Evolutionary conservation across 257 asterid species (phyloP).

Genomic region (Solanum rostratum): DNA sequence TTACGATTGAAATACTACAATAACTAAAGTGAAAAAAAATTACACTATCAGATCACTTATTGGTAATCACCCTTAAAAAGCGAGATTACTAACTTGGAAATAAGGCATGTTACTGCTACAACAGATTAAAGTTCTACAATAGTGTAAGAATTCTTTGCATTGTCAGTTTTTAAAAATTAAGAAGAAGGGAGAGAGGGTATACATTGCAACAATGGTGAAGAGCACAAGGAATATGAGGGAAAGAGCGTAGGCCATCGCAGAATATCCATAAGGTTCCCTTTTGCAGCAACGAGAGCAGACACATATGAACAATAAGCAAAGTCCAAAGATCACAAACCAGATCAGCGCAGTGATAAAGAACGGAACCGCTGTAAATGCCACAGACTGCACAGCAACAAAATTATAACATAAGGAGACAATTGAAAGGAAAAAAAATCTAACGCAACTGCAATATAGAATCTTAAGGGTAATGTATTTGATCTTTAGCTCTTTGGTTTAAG

Average conservation of each 20-base stretch:
- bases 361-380: neutral
- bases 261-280: constrained; percentile 3
- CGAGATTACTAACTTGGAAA: neutral
- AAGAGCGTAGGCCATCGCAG: neutral
- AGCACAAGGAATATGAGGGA: constrained; percentile 2
- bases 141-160: neutral
- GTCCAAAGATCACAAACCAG: constrained; percentile 3
- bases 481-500: too few relatives aligned
- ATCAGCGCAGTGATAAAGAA: neutral
- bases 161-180: neutral
- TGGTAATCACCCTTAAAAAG: neutral
- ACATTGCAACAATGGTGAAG: neutral
- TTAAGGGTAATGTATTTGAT: too few relatives aligned
- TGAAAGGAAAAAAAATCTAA: too few relatives aligned
- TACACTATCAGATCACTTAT: neutral
- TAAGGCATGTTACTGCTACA: neutral
- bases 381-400: neutral
- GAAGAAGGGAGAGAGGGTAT: neutral
- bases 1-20: neutral
- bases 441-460: too few relatives aligned
- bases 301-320: neutral
- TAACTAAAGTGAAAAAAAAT: neutral
- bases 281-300: neutral
- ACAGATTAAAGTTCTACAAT: neutral
- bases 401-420: neutral